A percentile compares a stretch with the other conserved stretches of the same genome.
phyloP scores from a whole-genome alignment of 805 yeast genomes.

The Saccharomyces paradoxus region DNA sequence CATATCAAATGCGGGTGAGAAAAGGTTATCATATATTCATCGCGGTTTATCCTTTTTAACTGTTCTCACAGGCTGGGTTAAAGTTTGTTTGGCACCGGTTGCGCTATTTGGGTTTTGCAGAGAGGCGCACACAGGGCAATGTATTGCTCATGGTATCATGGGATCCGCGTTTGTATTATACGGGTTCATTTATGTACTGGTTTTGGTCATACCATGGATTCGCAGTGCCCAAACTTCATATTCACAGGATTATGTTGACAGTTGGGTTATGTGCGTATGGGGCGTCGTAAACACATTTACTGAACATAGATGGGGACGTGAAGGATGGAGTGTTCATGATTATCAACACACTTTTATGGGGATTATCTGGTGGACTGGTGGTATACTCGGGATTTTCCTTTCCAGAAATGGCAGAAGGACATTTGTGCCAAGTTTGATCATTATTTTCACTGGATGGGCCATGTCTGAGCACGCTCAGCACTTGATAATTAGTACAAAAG shows the following conservation, averaged over 20 bases:
- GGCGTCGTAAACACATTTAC: conserved; percentile 93
- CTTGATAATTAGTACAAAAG: conserved; percentile 69
- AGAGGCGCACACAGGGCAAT: conserved; percentile 79
- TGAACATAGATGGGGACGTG: conserved; percentile 90
- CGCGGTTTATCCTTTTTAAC: conserved; percentile 40
- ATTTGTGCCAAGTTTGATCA: conserved; percentile 71
- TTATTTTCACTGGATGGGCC: conserved; percentile 87
- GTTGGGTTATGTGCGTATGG: conserved; percentile 74
- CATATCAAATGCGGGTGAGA: conserved; percentile 33
- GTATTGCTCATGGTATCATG: conserved; percentile 96
- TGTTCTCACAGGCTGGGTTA: conserved; percentile 65
- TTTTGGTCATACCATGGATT: conserved; percentile 70
- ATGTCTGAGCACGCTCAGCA: conserved; percentile 87
- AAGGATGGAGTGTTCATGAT: conserved; percentile 86
- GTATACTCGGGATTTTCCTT: conserved; percentile 72
- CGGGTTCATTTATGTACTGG: conserved; percentile 60
- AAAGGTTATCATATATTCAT: conserved; percentile 31
- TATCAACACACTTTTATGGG: conserved; percentile 97
- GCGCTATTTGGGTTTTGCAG: conserved; percentile 85
- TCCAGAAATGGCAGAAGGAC: conserved; percentile 61
- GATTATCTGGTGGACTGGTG: conserved; percentile 93
- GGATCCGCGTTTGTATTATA: conserved; percentile 79
- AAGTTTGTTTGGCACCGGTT: conserved; percentile 71
- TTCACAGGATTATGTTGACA: conserved; percentile 82
- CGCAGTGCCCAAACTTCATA: conserved; percentile 41